A percentile compares a stretch with the other conserved stretches of the same genome.
phyloP scores from a whole-genome alignment of 345 rosid genomes.

The Eucalyptus marginata region DNA sequence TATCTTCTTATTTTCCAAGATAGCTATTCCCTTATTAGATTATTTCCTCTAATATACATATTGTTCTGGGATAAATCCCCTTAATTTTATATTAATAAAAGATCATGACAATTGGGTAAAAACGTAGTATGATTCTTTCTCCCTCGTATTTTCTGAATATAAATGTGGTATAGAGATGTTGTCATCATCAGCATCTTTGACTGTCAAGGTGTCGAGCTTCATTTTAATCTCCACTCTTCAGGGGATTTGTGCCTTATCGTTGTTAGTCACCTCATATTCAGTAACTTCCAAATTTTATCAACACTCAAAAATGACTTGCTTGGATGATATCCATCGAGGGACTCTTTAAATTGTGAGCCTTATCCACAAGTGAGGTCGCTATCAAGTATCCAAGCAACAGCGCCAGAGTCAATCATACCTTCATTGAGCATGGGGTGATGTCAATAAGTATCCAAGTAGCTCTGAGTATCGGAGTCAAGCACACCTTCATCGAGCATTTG shows the following conservation, averaged over 20 bases:
- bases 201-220: not conserved
- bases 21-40: not conserved
- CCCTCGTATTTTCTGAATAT: not conserved
- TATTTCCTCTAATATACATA: no score
- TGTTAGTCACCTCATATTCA: not conserved
- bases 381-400: not conserved
- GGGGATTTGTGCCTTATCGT: not conserved
- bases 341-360: not conserved
- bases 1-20: not conserved
- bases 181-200: not conserved
- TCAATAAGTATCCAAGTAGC: not conserved
- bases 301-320: not conserved
- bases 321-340: not conserved
- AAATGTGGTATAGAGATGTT: not conserved
- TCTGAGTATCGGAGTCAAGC: not conserved
- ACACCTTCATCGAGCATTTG: not conserved
- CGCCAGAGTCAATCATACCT: not conserved
- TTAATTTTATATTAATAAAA: no score
- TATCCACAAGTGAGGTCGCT: not conserved
- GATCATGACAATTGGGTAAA: not conserved
- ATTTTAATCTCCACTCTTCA: not conserved
- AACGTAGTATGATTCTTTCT: not conserved
- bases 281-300: not conserved
- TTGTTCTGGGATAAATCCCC: not conserved
- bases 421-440: not conserved